Conservation (phyloP, 148 eudicot genomes). For the Polygonum maritimum region DNA sequence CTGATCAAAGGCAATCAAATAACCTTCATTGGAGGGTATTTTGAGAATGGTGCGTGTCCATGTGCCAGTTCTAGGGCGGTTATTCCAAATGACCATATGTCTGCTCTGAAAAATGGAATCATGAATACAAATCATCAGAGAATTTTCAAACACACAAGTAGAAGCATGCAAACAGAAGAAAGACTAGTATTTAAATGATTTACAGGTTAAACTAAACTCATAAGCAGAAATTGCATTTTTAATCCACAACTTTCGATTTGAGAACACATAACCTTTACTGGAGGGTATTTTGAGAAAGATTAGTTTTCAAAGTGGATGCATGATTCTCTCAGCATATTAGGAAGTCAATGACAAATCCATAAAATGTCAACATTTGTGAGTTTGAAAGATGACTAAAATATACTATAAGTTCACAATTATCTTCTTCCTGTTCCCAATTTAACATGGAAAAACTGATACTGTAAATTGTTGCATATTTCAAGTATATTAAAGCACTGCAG, state of each 20-base stretch:
- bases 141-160: neutral
- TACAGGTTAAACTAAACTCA: neutral
- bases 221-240: neutral
- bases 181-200: neutral
- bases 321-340: neutral
- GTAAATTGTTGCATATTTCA: neutral
- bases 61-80: slow-evolving; percentile 98
- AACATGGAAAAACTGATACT: neutral
- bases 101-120: slow-evolving; percentile 51
- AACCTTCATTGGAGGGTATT: slow-evolving; percentile 99
- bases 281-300: too few species aligned
- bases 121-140: neutral
- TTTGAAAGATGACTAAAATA: neutral
- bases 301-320: neutral
- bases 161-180: neutral
- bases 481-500: neutral
- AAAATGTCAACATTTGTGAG: neutral
- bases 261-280: neutral
- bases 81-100: slow-evolving; percentile 99
- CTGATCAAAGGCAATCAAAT: neutral
- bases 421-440: neutral
- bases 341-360: neutral
- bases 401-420: neutral
- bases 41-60: slow-evolving; percentile 99
- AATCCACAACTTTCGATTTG: neutral